Conservation (phyloP, 345 rosid species). For the Combretum micranthum region DNA sequence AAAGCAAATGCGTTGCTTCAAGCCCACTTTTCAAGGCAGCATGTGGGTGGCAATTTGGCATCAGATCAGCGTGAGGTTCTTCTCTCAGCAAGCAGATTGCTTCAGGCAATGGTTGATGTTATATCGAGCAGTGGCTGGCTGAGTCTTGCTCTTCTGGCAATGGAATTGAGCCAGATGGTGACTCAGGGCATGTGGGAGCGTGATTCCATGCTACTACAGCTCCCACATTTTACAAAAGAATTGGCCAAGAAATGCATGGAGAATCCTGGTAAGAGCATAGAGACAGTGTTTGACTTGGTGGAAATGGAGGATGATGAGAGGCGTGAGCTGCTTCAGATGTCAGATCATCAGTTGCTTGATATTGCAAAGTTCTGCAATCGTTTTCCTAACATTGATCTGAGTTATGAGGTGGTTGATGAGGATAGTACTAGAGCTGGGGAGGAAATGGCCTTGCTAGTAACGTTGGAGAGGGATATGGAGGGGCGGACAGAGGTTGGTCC, state of each 20-base stretch:
- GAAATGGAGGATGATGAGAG: conserved; percentile 94
- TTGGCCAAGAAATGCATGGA: conserved; percentile 76
- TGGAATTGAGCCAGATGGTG: conserved; percentile 95
- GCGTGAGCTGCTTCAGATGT: conserved; percentile 64
- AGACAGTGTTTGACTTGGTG: conserved; percentile 74
- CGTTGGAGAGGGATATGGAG: conserved; percentile 69
- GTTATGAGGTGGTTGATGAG: conserved; percentile 49
- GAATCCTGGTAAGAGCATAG: conserved; percentile 68
- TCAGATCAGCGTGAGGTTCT: conserved; percentile 82
- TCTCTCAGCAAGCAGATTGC: conserved; percentile 61
- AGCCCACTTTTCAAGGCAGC: conserved; percentile 89
- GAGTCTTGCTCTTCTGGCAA: conserved; percentile 79
- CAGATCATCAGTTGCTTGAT: conserved; percentile 58
- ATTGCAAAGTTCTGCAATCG: conserved; percentile 83
- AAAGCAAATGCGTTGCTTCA: conserved; percentile 90
- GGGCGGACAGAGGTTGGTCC: conserved; percentile 78
- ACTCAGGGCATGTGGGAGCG: conserved; percentile 98
- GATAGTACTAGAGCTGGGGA: conserved; percentile 55
- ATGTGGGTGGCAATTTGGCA: conserved; percentile 60
- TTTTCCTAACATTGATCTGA: conserved; percentile 75
- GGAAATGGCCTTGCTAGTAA: conserved; percentile 55
- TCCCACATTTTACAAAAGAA: conserved; percentile 86
- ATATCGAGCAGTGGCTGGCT: conserved; percentile 90
- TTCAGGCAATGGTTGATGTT: conserved; percentile 90
- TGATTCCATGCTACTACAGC: conserved; percentile 84